Percentiles rank a stretch among this genome's conserved stretches.
These are phyloP conservation scores for Cystobasidium pallidum DNA, from an alignment of 1,284 basidiomycete species.

Conservation along the genomic window DNA sequence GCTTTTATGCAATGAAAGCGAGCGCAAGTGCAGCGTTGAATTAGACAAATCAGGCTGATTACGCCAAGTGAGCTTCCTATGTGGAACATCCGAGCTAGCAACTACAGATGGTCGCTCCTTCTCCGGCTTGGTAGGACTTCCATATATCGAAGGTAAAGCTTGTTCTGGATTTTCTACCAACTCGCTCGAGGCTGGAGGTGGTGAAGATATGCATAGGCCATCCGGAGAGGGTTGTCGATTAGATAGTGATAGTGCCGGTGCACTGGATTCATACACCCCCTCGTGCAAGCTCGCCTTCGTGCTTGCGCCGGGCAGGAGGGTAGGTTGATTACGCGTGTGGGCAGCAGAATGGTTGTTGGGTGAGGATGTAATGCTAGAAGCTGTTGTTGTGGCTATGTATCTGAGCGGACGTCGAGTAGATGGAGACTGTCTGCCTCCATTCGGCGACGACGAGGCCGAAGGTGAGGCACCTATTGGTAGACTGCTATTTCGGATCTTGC, in stretches of 20 bases:
- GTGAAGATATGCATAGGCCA: not conserved
- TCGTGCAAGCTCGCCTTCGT: not conserved
- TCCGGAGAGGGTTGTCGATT: not conserved
- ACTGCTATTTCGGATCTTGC: constrained; percentile 22
- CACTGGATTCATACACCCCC: constrained; percentile 9
- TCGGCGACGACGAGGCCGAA: not conserved
- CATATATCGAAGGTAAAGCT: not conserved
- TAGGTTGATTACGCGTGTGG: not conserved
- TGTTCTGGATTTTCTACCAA: not conserved
- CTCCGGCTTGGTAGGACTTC: not conserved
- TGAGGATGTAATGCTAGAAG: not conserved
- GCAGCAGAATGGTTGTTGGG: not conserved
- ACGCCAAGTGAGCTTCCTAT: constrained; percentile 15
- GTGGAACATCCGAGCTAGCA: not conserved
- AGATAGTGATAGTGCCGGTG: not conserved
- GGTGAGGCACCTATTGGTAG: constrained; percentile 8
- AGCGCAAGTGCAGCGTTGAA: constrained; percentile 21
- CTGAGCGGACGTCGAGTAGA: not conserved
- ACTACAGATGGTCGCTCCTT: not conserved
- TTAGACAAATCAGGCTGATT: not conserved
- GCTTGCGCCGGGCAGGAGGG: not conserved
- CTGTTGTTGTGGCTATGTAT: not conserved
- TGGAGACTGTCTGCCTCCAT: constrained; percentile 5
- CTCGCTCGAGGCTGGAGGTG: not conserved
- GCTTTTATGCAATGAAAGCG: constrained; percentile 13